Evolutionary conservation across 768 basidiomycete species (phyloP), one percentile per base, ranked within the genome.

Genomic region (Mycena epipterygia): DNA sequence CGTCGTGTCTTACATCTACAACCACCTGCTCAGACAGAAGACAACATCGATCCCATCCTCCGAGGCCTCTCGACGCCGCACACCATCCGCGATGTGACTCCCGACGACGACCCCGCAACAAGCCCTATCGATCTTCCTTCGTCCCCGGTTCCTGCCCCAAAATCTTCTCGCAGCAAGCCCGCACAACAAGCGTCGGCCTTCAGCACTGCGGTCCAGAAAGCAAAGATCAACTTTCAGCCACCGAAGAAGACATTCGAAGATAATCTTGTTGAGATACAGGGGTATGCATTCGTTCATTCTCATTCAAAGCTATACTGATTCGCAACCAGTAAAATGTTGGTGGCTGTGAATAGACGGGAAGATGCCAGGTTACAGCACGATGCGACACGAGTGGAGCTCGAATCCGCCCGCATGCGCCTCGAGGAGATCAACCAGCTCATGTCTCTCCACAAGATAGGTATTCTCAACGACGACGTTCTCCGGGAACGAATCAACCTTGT

Each of bases 1-100:
- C 55, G 27, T 2, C 51, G 72, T 48, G 76, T 74, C 5, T 49
- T 74, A 3, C 73, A 65, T 32, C 58, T 72, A 17, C 79, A 80
- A 49, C 64, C 70, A 14, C 77, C 71, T 14, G 25, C 21, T 23
- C 25, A 41, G 39, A 41, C 12, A 2, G 56, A 61, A 32, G 41
- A 41, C 27, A n/a, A 21, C 6, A 21, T 59, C 27, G 35, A 59
- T 46, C 52, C 39, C 3, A 49, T 21, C 44, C 23, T 46, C n/a
- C 7, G 23, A 46, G 17, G 8, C 44, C 33, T 29, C 60, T n/a
- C n/a, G n/a, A n/a, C n/a, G n/a, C n/a, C n/a, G n/a, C n/a, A n/a
- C n/a, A n/a, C n/a, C n/a, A n/a, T n/a, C n/a, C n/a, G n/a, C n/a
- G n/a, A n/a, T 51, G 5, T 42, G 23, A 12, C 21, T 39, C 32